These are phyloP conservation scores for Dryadomyces sulphureus DNA, from an alignment of 2,329 filamentous ascomycete genomes.

Conservation along the genomic window DNA sequence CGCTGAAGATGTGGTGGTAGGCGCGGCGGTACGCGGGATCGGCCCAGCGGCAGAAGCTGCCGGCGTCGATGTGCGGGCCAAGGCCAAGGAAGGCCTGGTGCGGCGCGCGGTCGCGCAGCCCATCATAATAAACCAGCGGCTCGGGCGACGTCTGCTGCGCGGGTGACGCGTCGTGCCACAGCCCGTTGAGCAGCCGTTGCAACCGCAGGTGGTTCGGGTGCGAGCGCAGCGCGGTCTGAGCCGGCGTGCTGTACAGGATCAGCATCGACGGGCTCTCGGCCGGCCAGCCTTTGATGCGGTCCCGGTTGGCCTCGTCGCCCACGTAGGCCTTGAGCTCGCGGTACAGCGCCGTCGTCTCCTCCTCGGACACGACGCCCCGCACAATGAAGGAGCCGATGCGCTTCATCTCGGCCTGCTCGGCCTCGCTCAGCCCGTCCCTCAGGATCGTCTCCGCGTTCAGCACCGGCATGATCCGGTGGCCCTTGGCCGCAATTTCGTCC, in stretches of 20 bases:
- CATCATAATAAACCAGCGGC: slow-evolving; percentile 24
- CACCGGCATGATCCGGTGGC: slow-evolving; percentile 16
- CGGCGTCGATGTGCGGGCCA: slow-evolving; percentile 28
- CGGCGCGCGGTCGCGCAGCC: slow-evolving; percentile 22
- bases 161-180: slow-evolving; percentile 20
- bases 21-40: slow-evolving; percentile 21
- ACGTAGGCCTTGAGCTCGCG: neutral
- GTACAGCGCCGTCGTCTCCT: neutral
- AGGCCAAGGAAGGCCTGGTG: slow-evolving; percentile 23
- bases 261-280: slow-evolving; percentile 22
- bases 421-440: neutral
- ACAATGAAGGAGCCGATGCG: neutral
- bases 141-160: slow-evolving; percentile 18
- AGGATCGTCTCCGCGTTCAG: neutral
- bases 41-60: slow-evolving; percentile 26
- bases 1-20: slow-evolving; percentile 22
- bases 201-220: slow-evolving; percentile 22
- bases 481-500: slow-evolving; percentile 19
- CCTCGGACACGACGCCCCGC: neutral
- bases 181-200: slow-evolving; percentile 21
- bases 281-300: slow-evolving; percentile 17
- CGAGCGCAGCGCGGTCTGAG: slow-evolving; percentile 22
- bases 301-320: neutral
- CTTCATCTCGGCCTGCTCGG: slow-evolving; percentile 8
- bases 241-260: slow-evolving; percentile 22